phyloP scores from a whole-genome alignment of 2,329 filamentous ascomycete species.

The Phialophora chinensis region DNA sequence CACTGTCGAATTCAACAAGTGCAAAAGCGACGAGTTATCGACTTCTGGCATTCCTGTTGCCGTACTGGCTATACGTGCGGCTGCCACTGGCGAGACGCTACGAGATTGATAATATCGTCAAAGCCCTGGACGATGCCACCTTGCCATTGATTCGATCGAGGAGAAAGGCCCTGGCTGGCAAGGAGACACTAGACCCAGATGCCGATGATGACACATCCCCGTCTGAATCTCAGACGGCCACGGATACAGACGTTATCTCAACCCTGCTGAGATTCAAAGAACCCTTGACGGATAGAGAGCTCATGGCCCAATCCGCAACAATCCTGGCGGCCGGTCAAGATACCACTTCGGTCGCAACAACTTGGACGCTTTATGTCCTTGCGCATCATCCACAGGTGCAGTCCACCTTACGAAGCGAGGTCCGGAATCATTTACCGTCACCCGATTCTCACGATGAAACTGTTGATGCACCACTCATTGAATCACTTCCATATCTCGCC shows the following conservation, averaged over 20 bases:
- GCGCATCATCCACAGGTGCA: conserved; percentile 41
- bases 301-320: conserved; percentile 89
- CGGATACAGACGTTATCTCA: conserved; percentile 22
- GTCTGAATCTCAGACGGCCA: conserved; percentile 2
- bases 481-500: conserved; percentile 77
- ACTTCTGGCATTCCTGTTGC: conserved; percentile 21
- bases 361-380: conserved; percentile 42
- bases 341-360: conserved; percentile 41
- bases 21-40: conserved; percentile 16
- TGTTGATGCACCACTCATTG: conserved; percentile 56
- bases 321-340: conserved; percentile 72
- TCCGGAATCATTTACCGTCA: conserved; percentile 37
- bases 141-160: conserved; percentile 21
- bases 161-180: conserved; percentile 6
- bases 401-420: conserved; percentile 38
- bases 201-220: conserved; percentile 8
- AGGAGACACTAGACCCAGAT: conserved; percentile 3
- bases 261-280: conserved; percentile 21
- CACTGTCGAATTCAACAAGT: conserved; percentile 20
- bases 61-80: conserved; percentile 23
- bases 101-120: conserved; percentile 19
- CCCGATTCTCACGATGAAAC: conserved; percentile 33
- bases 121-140: conserved; percentile 17
- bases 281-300: conserved; percentile 72
- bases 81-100: conserved; percentile 25